phyloP scores from a whole-genome alignment of 2,329 filamentous ascomycete species.

The Botrytis sinoallii region DNA sequence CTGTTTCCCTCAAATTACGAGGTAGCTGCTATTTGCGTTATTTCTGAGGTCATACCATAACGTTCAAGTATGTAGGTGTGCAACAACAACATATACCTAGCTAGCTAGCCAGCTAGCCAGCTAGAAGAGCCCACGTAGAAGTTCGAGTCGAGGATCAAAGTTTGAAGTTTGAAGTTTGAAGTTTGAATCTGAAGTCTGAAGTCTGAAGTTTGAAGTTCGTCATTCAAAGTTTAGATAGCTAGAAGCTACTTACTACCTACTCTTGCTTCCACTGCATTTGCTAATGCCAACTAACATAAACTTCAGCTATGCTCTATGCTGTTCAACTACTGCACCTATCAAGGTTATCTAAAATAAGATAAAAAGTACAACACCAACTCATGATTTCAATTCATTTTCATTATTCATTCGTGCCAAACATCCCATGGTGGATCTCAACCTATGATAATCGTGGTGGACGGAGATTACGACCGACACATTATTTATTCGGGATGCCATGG shows the following conservation, averaged over 20 bases:
- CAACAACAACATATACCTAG: background rate
- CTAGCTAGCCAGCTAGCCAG: background rate
- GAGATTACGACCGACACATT: background rate
- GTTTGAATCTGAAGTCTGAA: background rate
- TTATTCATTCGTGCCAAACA: background rate
- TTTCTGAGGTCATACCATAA: background rate
- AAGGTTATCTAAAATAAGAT: background rate
- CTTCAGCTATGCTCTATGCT: constrained; percentile 12
- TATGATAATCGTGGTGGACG: background rate
- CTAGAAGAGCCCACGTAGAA: background rate
- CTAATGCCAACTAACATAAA: background rate
- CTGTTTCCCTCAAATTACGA: background rate
- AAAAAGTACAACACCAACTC: background rate
- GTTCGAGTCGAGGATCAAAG: background rate
- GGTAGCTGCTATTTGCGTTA: background rate
- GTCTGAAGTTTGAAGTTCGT: background rate
- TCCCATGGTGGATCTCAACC: background rate
- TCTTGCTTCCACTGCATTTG: constrained; percentile 1
- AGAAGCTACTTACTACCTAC: background rate
- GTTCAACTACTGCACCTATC: background rate
- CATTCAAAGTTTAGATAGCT: background rate
- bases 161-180: background rate
- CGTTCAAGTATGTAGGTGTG: background rate
- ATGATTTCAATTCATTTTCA: background rate
- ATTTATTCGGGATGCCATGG: background rate